Base-by-base conservation (phyloP, 164 flowering plant genomes). In the Vitis rotundifolia region DNA sequence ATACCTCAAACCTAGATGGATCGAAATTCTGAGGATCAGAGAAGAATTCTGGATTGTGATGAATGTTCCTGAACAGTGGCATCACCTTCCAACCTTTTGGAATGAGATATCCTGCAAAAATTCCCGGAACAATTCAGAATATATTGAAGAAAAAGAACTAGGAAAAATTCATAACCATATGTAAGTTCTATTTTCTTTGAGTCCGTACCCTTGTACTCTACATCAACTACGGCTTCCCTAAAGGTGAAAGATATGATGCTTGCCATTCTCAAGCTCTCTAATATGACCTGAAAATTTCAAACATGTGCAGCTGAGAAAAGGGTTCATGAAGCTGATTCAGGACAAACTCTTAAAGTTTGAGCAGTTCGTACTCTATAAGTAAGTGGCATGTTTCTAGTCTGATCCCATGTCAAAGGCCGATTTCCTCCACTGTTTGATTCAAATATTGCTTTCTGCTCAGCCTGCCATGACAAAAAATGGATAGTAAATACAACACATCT, bases 11-110 rank as follows among this genome's bases (percentile, higher is more conserved):
- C 26, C 84, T 71, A 7, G 82, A 78, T 11, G 80, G 77, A 52
- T 81, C 77, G 72, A 81, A 76, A 1, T 22, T 67, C 4, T 76
- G 76, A 57, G 84, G 82, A 59, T 84, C 78, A 14, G 63, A 9
- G 70, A 86, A 87, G 70, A 67, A 75, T 66, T 84, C 85, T 0
- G 86, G 81, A 73, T 79, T 84, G 75, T 87, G 85, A 73, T 87
- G 91, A 59, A 87, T 84, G 66, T 80, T 87, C 64, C 91, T 80
- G 73, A 87, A 87, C 49, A 86, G 59, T 63, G 89, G 91, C 84
- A 87, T 77, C 60, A 87, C 91, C 74, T 87, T 87, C 91, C 91
- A 86, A 1, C 91, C 91, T 67, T 81, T 86, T 11, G 89, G 91
- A 44, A 87, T 86, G 3, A 82, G 68, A 72, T 79, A 84, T 7